Percentiles rank a stretch among this genome's conserved stretches.
Conservation (phyloP, 441 rosid species). For the Breynia disticha region DNA sequence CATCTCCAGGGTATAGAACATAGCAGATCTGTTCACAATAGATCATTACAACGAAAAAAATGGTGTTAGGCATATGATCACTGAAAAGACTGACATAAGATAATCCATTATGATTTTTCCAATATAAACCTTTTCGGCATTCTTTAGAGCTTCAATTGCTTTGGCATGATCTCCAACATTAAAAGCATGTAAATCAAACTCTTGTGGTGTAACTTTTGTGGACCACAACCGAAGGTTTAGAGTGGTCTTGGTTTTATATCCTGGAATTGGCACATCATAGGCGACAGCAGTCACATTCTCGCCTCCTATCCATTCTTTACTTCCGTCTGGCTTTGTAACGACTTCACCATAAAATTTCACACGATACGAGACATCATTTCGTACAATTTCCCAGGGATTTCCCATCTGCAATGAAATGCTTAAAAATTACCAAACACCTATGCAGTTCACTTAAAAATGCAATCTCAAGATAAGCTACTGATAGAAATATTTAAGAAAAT, state of each 20-base stretch:
- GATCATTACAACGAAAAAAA: background rate
- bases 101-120: background rate
- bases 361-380: conserved; percentile 32
- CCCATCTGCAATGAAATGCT: conserved; percentile 27
- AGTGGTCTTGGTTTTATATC: conserved; percentile 37
- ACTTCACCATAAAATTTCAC: conserved; percentile 35
- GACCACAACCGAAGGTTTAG: conserved; percentile 41
- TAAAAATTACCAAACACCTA: background rate
- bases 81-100: too few species aligned
- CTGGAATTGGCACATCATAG: conserved; percentile 38
- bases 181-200: conserved; percentile 34
- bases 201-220: conserved; percentile 27
- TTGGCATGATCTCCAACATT: conserved; percentile 37
- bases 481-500: background rate
- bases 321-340: conserved; percentile 27
- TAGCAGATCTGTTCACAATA: conserved; percentile 28
- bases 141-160: conserved; percentile 28
- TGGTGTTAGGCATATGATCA: too few species aligned
- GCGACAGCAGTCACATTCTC: conserved; percentile 32
- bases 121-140: conserved; percentile 33
- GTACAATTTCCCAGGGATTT: conserved; percentile 37
- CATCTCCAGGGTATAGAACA: conserved; percentile 37
- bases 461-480: background rate
- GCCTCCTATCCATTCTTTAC: conserved; percentile 34
- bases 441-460: background rate